Evolutionary conservation across 1,284 basidiomycete species (phyloP), one percentile per base, ranked within the genome.

Genomic region (Sutorius eximius): DNA sequence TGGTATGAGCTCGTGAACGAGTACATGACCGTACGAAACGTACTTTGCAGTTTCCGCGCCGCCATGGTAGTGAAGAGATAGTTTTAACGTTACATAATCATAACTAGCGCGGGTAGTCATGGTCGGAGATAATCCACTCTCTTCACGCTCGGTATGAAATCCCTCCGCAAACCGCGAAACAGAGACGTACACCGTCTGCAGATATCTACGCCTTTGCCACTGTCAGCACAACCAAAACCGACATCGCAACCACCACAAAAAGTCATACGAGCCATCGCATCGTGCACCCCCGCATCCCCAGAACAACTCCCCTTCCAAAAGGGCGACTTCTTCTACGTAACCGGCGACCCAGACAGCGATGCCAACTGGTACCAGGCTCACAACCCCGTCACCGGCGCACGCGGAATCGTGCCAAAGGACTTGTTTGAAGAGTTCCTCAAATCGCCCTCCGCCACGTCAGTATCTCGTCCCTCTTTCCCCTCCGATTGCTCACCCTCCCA

Each of bases 311-410:
- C 91, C 42, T 99, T 98, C 71, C 80, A 85, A 61, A 91, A 91
- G 73, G 97, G 97, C 59, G 97, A 99, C 76, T 98, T 98, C 75
- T 98, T 98, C 78, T 93, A 98, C 74, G 95, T 99, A 55, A 80
- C 93, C 34, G 84, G 85, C 59, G 93, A 96, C 63, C 76, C 81
- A 16, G 77, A 84, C 47, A 70, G 75, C 43, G 69, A 77, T 24
- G 80, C 77, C 7, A 72, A 76, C 37, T 94, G 86, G 83, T 95
- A 91, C 66, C 89, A 94, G 70, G 93, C 90, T 5, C 85, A 94
- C 68, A 95, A 99, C 70, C 96, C 97, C 16, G 81, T 95, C 64
- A 89, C 90, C 12, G 92, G 93, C 41, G 89, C 95, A 5, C 82
- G 97, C 56, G 97, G 97, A 6, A 81, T 95, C 37, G 97, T 99